A percentile compares a stretch with the other conserved stretches of the same genome.
Conservation (phyloP, 2,329 filamentous ascomycete genomes). For the Samsoniella hepiali region DNA sequence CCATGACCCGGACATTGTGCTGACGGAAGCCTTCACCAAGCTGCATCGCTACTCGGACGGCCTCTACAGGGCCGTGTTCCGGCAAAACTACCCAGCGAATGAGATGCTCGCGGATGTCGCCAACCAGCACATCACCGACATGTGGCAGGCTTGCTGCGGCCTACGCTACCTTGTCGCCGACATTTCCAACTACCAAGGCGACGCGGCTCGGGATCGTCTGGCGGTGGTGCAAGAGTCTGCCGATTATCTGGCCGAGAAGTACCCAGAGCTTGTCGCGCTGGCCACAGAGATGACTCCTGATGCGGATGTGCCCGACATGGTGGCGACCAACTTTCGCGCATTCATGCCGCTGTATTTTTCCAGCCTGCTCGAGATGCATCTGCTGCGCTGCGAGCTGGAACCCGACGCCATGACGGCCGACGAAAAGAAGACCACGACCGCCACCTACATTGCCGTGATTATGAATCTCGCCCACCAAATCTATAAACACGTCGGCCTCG, state of each 20-base stretch:
- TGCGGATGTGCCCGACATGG: constrained; percentile 28
- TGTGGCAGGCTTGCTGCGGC: constrained; percentile 31
- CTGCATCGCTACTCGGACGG: constrained; percentile 34
- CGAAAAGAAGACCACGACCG: neutral
- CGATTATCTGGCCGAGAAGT: constrained; percentile 24
- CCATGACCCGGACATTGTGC: constrained; percentile 5
- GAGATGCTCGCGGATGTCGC: constrained; percentile 36
- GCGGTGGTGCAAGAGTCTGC: constrained; percentile 24
- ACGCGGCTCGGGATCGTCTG: constrained; percentile 24
- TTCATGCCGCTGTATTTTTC: constrained; percentile 36
- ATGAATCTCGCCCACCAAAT: constrained; percentile 34
- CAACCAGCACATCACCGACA: constrained; percentile 32
- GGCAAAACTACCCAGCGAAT: constrained; percentile 31
- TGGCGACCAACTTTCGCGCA: constrained; percentile 33
- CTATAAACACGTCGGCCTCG: constrained; percentile 32
- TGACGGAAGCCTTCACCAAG: constrained; percentile 27
- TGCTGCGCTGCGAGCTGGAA: constrained; percentile 17
- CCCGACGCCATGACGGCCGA: neutral
- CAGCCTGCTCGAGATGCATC: constrained; percentile 29
- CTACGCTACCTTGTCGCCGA: constrained; percentile 32
- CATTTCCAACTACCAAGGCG: constrained; percentile 26
- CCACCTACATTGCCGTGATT: constrained; percentile 21
- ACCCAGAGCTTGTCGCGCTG: constrained; percentile 28
- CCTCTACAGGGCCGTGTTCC: constrained; percentile 35
- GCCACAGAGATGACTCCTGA: constrained; percentile 25